Conservation (phyloP, 192 early-diverging fungal genomes). For the Linnemannia zychae region DNA sequence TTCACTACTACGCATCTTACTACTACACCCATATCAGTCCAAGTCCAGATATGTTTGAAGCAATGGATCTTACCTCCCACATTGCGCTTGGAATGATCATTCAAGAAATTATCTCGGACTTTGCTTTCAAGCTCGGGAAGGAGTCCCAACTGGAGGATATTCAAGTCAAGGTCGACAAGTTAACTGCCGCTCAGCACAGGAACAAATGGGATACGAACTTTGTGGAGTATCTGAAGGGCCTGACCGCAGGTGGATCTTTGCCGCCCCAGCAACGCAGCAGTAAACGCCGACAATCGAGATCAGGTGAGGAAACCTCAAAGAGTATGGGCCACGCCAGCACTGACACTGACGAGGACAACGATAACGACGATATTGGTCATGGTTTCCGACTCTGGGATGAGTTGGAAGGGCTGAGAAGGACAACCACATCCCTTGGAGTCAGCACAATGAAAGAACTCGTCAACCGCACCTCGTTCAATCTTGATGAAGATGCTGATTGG, state of each 20-base stretch:
- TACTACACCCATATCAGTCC: slow-evolving; percentile 39
- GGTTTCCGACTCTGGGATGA: neutral
- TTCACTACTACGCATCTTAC: slow-evolving; percentile 48
- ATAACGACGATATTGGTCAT: neutral
- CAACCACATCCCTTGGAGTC: neutral
- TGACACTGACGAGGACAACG: neutral
- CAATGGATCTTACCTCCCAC: slow-evolving; percentile 46
- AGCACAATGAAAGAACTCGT: neutral
- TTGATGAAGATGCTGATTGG: neutral
- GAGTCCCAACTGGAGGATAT: slow-evolving; percentile 29
- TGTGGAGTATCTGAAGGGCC: neutral
- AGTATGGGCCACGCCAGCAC: neutral
- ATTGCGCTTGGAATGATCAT: slow-evolving; percentile 50
- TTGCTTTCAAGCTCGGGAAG: slow-evolving; percentile 36
- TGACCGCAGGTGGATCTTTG: neutral
- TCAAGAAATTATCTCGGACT: slow-evolving; percentile 46
- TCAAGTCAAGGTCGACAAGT: slow-evolving; percentile 22
- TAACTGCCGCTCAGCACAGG: neutral
- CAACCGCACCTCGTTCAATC: neutral
- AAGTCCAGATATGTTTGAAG: slow-evolving; percentile 38
- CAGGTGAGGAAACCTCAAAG: neutral
- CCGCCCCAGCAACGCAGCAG: neutral
- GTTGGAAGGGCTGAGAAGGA: neutral
- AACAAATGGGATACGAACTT: neutral
- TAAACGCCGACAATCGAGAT: neutral